Conservation (phyloP, 306 rosid species). For the Cucumis cinereus region DNA sequence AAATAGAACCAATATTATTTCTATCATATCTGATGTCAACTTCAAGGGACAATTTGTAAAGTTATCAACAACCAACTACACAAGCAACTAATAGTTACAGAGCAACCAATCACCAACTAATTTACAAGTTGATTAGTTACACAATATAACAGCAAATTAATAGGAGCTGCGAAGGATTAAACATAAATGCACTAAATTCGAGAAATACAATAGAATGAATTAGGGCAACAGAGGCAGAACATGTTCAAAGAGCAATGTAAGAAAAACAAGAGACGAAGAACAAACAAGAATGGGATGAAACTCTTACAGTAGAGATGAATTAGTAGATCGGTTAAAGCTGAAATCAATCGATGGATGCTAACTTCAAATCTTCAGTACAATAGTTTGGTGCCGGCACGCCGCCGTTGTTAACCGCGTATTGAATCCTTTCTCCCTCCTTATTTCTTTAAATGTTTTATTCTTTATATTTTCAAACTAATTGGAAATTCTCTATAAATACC, state of each 20-base stretch:
- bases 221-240: neutral
- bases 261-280: neutral
- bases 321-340: neutral
- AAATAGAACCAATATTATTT: neutral
- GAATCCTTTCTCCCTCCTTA: neutral
- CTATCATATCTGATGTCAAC: neutral
- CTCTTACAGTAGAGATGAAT: neutral
- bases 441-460: neutral
- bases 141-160: neutral
- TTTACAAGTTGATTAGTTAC: neutral
- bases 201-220: neutral
- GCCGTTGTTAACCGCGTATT: neutral
- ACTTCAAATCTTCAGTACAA: neutral
- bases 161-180: neutral
- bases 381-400: neutral
- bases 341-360: neutral
- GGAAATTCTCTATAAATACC: neutral
- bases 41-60: neutral
- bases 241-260: neutral
- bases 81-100: neutral
- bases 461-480: neutral
- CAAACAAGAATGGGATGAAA: neutral
- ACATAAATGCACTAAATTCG: neutral
- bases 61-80: neutral
- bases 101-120: neutral